These are phyloP conservation scores for Posidonia oceanica DNA, from an alignment of 116 monocot species.

Conservation along the genomic window DNA sequence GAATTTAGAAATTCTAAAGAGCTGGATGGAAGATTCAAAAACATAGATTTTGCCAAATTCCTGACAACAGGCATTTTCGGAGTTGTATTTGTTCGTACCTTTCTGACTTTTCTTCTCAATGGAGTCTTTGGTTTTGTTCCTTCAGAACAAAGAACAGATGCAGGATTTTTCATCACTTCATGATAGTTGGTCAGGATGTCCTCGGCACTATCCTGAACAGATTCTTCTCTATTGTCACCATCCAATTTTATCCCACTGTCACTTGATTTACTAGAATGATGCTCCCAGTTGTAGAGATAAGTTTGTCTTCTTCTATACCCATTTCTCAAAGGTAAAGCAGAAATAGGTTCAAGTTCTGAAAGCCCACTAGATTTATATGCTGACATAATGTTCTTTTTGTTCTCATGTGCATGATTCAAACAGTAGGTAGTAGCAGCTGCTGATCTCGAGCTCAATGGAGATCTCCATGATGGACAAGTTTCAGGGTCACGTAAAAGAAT, in stretches of 20 bases:
- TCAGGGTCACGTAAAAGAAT: slow-evolving; percentile 74
- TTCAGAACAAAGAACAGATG: slow-evolving; percentile 8
- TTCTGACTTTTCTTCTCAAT: slow-evolving; percentile 26
- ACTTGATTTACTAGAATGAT: slow-evolving; percentile 42
- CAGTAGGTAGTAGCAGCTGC: slow-evolving; percentile 13
- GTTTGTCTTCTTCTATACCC: slow-evolving; percentile 34
- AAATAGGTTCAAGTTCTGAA: slow-evolving; percentile 3
- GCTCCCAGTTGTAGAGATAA: slow-evolving; percentile 65
- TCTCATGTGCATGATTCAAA: slow-evolving; percentile 12
- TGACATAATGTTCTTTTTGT: not conserved
- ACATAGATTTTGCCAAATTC: slow-evolving; percentile 20
- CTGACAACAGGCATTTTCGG: slow-evolving; percentile 12
- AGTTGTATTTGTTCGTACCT: slow-evolving; percentile 21
- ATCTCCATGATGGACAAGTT: slow-evolving; percentile 80
- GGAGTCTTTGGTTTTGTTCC: slow-evolving; percentile 13
- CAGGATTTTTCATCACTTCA: slow-evolving; percentile 17
- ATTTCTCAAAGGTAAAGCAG: slow-evolving; percentile 12
- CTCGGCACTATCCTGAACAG: slow-evolving; percentile 20
- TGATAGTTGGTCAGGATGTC: slow-evolving; percentile 18
- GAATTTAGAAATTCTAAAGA: slow-evolving; percentile 24
- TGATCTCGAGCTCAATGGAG: slow-evolving; percentile 55
- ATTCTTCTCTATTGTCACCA: slow-evolving; percentile 14
- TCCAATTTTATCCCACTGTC: slow-evolving; percentile 36
- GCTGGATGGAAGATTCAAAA: slow-evolving; percentile 26
- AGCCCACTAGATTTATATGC: slow-evolving; percentile 9